Base-by-base conservation (phyloP, 768 basidiomycete species). In the Rhizopogon vesiculosus region DNA sequence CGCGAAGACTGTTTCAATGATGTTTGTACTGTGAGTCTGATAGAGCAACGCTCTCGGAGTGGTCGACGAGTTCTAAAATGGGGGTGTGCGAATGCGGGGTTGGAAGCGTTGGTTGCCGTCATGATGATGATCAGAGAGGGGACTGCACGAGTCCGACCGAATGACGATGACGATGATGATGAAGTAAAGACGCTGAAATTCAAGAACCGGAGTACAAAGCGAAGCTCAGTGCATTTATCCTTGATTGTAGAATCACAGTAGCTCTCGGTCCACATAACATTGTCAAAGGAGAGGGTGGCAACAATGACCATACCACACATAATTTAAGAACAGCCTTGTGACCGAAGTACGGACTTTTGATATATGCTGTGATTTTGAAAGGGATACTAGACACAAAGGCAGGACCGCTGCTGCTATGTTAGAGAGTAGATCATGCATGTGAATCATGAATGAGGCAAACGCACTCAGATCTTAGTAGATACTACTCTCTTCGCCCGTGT, bases 11-110 rank as follows among this genome's bases (percentile, higher is more conserved):
- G 22, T 18, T 46, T 44, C 39, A 54, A 59, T 15, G 54, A 44
- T 1, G 66, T 53, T 42, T 16, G 28, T 12, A 63, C 56, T 7
- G 45, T 6, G 39, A 65, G 58, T 9, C 13, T 0, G 13, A 49
- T 38, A 52, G n/a, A 42, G 33, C 59, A 7, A 10, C 57, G 57
- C 38, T 65, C 53, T 28, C 45, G 35, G n/a, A 65, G 59, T 6
- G 54, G 38, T 39, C 12, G 50, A 45, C 39, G 43, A 50, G 31
- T 7, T 22, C 33, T 8, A 5, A 46, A 12, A 18, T n/a, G 45
- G 18, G 18, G 31, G 19, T 33, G 18, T 2, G 7, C n/a, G 13
- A 19, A 18, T 13, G 7, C 7, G 18, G 45, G 18, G 12, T 18
- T 33, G 12, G 4, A 48, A 48, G 18, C 18, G 33, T 48, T 48